Base-by-base conservation (phyloP, 176 grass and related monocot genomes). In the Microstegium vimineum region DNA sequence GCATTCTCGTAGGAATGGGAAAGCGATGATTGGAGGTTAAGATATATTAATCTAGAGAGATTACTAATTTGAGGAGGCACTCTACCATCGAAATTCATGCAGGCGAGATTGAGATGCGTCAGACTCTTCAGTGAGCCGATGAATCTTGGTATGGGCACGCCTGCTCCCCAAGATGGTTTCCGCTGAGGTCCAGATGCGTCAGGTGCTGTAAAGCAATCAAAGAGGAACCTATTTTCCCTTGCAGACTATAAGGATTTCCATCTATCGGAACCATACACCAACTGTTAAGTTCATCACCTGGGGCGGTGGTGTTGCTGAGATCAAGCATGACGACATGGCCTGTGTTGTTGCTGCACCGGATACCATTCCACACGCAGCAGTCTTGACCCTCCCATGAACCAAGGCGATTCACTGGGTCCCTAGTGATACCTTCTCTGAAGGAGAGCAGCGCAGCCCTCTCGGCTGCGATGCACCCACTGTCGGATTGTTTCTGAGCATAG, bases 1-100 rank as follows among this genome's bases (percentile, higher is more conserved):
- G 61, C 72, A 57, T 57, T 57, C 2, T 25, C 22, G 22, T 23
- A 57, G 46, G 16, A 18, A 18, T 51, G 46, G 54, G 8, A 57
- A 57, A 57, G 18, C 4, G 54, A 57, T 57, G 22, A 37, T 12
- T 69, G 0, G 20, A 69, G 20, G 66, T 69, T 11, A 20, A 89
- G 76, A 36, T 80, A 74, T 11, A 11, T 28, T 11, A 87, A 20
- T 5, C 16, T 69, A 10, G 80, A 70, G 27, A 90, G 74, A 31
- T 91, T 91, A 7, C 84, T 69, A 4, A 91, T 18, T 31, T 76
- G 81, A 45, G 62, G 81, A 52, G 89, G 85, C 23, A 91, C 60
- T 65, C 0, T 41, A 27, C 85, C 85, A 33, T 7, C 2, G 15
- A 87, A 91, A 17, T 22, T 8, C n/a, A n/a, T 54, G 11, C 1